These are phyloP conservation scores for Bipolaris cookei DNA, from an alignment of 2,329 filamentous ascomycete species.

Conservation along the genomic window DNA sequence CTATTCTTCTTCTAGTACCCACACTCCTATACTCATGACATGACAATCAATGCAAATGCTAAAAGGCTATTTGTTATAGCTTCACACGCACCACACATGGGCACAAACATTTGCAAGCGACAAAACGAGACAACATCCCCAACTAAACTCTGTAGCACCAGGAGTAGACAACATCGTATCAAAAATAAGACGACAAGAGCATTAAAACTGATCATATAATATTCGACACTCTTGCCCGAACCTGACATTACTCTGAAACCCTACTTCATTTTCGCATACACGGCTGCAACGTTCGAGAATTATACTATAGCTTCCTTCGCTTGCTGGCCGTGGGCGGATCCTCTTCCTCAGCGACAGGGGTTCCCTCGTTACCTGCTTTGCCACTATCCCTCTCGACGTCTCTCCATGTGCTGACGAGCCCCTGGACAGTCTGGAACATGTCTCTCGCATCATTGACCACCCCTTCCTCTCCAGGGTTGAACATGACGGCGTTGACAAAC, in stretches of 20 bases:
- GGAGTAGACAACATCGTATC: background rate
- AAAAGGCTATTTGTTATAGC: background rate
- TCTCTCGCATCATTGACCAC: conserved; percentile 85
- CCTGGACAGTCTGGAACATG: conserved; percentile 89
- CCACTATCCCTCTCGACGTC: conserved; percentile 64
- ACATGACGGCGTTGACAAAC: conserved; percentile 99
- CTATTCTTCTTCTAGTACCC: background rate
- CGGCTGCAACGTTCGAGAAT: conserved; percentile 5
- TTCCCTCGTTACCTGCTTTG: conserved; percentile 40
- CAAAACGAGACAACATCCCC: background rate
- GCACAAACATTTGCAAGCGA: background rate
- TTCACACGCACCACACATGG: background rate
- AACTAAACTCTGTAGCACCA: background rate
- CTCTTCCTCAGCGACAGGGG: conserved; percentile 35
- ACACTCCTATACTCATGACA: background rate
- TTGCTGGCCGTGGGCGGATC: conserved; percentile 32
- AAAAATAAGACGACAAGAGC: too few relatives aligned
- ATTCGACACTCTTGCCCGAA: background rate
- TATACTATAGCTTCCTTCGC: conserved; percentile 39
- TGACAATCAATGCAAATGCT: background rate
- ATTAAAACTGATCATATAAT: background rate
- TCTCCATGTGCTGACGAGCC: conserved; percentile 75
- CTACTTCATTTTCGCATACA: background rate
- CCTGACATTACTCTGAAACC: background rate
- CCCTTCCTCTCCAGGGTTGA: conserved; percentile 89